Conservation (phyloP, 768 basidiomycete genomes). For the Amanita rubescens region DNA sequence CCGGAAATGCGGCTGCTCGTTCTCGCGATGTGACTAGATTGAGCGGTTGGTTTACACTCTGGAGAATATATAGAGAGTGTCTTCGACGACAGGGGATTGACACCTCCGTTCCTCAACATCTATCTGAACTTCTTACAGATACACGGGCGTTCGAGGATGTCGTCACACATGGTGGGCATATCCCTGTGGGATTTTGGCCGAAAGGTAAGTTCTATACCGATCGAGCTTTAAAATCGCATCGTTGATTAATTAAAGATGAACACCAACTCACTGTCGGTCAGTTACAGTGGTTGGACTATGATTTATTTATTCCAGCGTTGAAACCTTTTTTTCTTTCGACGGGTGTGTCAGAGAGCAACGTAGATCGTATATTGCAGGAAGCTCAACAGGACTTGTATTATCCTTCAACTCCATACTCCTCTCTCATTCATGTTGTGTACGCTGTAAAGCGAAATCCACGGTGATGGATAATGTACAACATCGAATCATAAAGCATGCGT, state of each 20-base stretch:
- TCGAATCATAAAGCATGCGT: not conserved
- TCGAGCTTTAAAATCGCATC: conserved; percentile 7
- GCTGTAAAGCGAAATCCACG: conserved; percentile 28
- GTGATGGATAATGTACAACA: not conserved
- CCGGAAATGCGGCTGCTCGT: not conserved
- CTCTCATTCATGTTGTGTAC: conserved; percentile 53
- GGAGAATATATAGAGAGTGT: conserved; percentile 55
- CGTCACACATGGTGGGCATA: conserved; percentile 45
- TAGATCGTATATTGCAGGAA: conserved; percentile 48
- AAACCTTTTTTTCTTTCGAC: conserved; percentile 49
- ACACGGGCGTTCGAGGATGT: conserved; percentile 52
- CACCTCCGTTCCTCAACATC: conserved; percentile 46
- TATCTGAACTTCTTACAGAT: conserved; percentile 40
- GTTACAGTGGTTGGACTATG: conserved; percentile 68
- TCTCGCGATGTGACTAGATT: conserved; percentile 23
- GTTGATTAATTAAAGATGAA: conserved; percentile 33
- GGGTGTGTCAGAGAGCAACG: conserved; percentile 46
- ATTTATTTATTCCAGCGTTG: conserved; percentile 55
- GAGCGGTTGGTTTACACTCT: conserved; percentile 56
- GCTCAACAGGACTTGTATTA: conserved; percentile 64
- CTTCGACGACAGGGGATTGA: conserved; percentile 48
- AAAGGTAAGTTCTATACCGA: conserved; percentile 31
- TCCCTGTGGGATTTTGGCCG: conserved; percentile 68
- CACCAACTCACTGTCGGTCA: conserved; percentile 58
- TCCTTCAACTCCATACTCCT: conserved; percentile 42